Evolutionary conservation across 345 rosid species (phyloP), one percentile per base, ranked within the genome.

Genomic region (Kernera saxatilis): DNA sequence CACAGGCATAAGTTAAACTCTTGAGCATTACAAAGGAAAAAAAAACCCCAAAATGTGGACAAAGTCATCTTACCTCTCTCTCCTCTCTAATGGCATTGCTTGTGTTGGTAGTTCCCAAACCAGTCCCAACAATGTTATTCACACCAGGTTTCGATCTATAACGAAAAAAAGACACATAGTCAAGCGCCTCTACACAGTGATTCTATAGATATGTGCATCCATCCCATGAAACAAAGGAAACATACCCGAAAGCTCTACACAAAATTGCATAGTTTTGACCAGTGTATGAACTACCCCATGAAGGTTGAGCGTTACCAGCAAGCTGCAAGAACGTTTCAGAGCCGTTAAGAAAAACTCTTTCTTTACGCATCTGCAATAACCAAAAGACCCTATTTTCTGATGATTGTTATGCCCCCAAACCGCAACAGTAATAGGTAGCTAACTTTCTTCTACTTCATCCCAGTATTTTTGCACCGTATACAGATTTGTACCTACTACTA

Each of bases 271-370:
- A 65, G 69, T 71, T 58, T n/a, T 77, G 76, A 50, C 64, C 69
- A 23, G 41, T 33, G 72, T 58, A 44, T 9, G 72, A 70, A n/a
- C 63, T 52, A 30, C 68, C 68, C 57, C 4, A 57, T 7, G 69
- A 77, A 56, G 73, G 72, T 51, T 71, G 72, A 57, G 68, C 64
- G 11, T 49, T 70, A 52, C 72, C 77, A 65, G 69, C 64, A 72
- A 70, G 73, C 79, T 76, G 75, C 67, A 29, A 10, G 18, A 63
- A 70, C 21, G 37, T 26, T 43, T 27, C 64, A 68, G 5, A 43
- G 23, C 54, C 2, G 49, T 59, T 36, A 21, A 37, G 5, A 5
- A 25, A n/a, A 61, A 44, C 10, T 21, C 13, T 13, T 15, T n/a
- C 66, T 19, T 26, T 22, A 68, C 11, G 12, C 33, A 68, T 39